Percentiles rank a stretch among this genome's conserved stretches.
phyloP scores from a whole-genome alignment of 352 stramenopile species.

The Pythium myriotylum region DNA sequence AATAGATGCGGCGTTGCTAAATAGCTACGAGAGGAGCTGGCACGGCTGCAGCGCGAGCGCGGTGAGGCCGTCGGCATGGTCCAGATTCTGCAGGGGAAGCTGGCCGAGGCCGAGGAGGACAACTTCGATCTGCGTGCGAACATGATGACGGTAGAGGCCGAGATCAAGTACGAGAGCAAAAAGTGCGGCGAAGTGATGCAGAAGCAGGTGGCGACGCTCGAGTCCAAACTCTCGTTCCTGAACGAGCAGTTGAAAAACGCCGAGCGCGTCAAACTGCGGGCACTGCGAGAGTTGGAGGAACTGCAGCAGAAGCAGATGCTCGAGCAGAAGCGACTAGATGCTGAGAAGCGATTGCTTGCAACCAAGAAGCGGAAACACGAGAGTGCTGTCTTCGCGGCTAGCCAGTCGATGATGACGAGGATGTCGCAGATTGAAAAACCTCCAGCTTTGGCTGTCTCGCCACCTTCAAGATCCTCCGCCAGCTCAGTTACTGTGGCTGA shows the following conservation, averaged over 20 bases:
- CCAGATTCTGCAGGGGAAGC: slow-evolving; percentile 48
- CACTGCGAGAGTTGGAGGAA: slow-evolving; percentile 55
- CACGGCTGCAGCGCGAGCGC: slow-evolving; percentile 51
- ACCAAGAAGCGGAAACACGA: slow-evolving; percentile 69
- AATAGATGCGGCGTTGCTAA: background rate
- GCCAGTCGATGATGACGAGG: slow-evolving; percentile 42
- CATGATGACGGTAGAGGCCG: slow-evolving; percentile 54
- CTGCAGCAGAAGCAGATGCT: slow-evolving; percentile 57
- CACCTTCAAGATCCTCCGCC: background rate
- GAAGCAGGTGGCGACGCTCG: slow-evolving; percentile 46
- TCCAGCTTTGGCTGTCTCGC: background rate
- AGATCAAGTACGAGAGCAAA: slow-evolving; percentile 45
- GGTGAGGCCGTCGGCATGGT: slow-evolving; percentile 57
- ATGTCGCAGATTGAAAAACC: slow-evolving; percentile 33
- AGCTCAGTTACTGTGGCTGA: background rate
- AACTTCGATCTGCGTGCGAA: slow-evolving; percentile 65
- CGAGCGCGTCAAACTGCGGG: slow-evolving; percentile 55
- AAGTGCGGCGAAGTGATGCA: slow-evolving; percentile 48
- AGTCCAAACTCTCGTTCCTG: slow-evolving; percentile 62
- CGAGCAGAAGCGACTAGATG: slow-evolving; percentile 67
- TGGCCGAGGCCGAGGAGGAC: slow-evolving; percentile 54
- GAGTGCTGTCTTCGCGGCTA: slow-evolving; percentile 46
- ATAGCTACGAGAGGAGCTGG: slow-evolving; percentile 38
- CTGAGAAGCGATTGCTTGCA: slow-evolving; percentile 63
- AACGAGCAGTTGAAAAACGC: slow-evolving; percentile 56